Percentiles rank a stretch among this genome's conserved stretches.
These are phyloP conservation scores for Ascochyta rabiei DNA, from an alignment of 2,329 filamentous ascomycete species.

Conservation along the genomic window DNA sequence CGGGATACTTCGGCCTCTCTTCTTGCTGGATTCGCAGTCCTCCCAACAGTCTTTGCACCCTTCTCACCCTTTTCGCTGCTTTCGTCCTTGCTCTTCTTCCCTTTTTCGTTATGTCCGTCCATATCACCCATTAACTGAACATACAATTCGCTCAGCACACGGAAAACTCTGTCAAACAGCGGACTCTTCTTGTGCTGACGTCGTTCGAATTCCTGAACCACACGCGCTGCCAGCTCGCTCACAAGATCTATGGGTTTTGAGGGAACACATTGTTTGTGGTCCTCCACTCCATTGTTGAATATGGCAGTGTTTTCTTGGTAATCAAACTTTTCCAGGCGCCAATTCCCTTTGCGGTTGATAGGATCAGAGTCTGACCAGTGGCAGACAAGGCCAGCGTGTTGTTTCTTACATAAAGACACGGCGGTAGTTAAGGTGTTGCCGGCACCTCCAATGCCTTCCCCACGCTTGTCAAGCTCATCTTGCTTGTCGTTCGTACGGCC, in stretches of 20 bases:
- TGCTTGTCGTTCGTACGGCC: not conserved
- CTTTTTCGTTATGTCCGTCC: not conserved
- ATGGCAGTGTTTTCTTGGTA: not conserved
- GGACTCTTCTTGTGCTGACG: not conserved
- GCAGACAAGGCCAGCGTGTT: not conserved
- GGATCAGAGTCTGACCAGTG: not conserved
- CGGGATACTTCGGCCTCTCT: not conserved
- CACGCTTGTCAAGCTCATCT: not conserved
- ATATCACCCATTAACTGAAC: not conserved
- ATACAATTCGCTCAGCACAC: not conserved
- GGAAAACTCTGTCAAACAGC: not conserved
- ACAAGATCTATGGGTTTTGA: not conserved
- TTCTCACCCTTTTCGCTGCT: not conserved
- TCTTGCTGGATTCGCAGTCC: not conserved
- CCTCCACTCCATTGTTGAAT: not conserved
- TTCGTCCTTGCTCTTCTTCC: not conserved
- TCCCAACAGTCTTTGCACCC: not conserved
- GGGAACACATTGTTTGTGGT: not conserved
- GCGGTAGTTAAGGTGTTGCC: not conserved
- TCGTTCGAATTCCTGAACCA: not conserved
- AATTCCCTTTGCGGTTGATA: not conserved
- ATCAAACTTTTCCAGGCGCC: not conserved
- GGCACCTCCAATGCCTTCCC: not conserved
- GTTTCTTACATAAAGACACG: not conserved
- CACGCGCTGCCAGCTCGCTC: not conserved